A percentile compares a stretch with the other conserved stretches of the same genome.
Conservation (phyloP, 352 stramenopile genomes). For the Phytophthora rubi region DNA sequence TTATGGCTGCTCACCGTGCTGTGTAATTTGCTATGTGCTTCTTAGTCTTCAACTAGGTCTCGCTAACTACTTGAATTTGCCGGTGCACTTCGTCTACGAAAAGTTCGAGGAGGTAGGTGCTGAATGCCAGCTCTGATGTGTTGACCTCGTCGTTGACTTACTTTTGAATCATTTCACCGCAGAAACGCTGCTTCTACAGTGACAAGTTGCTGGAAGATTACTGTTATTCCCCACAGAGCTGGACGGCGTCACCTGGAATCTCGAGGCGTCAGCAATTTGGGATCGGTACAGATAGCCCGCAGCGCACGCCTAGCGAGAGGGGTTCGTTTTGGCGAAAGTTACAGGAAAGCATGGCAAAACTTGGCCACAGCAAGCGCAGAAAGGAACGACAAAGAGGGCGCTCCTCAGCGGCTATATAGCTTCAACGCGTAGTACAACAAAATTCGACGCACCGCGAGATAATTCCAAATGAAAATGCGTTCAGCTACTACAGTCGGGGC, state of each 20-base stretch:
- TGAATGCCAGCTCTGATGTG: background rate
- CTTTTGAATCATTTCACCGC: background rate
- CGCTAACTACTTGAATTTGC: constrained; percentile 69
- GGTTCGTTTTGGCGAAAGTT: constrained; percentile 82
- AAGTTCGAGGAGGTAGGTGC: constrained; percentile 73
- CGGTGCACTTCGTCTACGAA: constrained; percentile 74
- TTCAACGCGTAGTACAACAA: constrained; percentile 7
- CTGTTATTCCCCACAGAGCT: constrained; percentile 86
- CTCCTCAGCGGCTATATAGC: constrained; percentile 32
- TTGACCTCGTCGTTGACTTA: constrained; percentile 8
- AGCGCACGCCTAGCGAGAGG: constrained; percentile 38
- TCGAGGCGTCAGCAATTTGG: constrained; percentile 76
- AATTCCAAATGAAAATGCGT: constrained; percentile 5
- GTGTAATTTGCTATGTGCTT: background rate
- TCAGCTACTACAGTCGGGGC: background rate
- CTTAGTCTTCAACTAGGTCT: constrained; percentile 78
- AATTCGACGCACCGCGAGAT: background rate
- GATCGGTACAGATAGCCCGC: constrained; percentile 62
- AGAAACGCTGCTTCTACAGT: constrained; percentile 84
- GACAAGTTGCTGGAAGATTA: constrained; percentile 86
- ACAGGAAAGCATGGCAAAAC: constrained; percentile 70
- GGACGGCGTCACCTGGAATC: constrained; percentile 78
- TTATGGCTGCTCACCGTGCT: background rate
- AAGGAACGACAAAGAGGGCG: constrained; percentile 50
- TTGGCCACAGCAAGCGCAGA: constrained; percentile 62